Evolutionary conservation across 257 asterid genomes (phyloP).

Genomic region (Dorcoceras hygrometricum): DNA sequence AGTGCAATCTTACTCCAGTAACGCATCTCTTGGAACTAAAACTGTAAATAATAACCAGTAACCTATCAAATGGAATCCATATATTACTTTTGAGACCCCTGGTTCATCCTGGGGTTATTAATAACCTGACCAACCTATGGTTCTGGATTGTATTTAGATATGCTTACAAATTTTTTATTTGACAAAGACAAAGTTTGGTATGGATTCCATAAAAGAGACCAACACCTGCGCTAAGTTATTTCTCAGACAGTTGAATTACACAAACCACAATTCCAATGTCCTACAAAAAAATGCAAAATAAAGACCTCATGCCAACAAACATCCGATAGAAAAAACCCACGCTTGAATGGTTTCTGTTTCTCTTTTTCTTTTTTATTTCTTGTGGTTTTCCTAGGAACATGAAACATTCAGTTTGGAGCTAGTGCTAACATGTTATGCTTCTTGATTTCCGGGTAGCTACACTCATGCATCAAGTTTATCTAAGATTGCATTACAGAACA

Average conservation of each 20-base stretch:
- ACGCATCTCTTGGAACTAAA: constrained; percentile 15
- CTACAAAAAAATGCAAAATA: neutral
- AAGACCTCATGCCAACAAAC: constrained; percentile 16
- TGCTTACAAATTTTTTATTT: neutral
- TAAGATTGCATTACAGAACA: neutral
- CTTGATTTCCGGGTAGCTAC: neutral
- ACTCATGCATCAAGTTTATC: neutral
- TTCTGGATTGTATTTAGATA: constrained; percentile 2
- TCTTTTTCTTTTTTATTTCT: constrained; percentile 7
- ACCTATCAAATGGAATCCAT: neutral
- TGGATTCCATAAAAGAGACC: constrained; percentile 4
- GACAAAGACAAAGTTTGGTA: constrained; percentile 6
- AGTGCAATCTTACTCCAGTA: constrained; percentile 14
- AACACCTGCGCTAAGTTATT: neutral
- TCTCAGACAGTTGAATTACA: constrained; percentile 3
- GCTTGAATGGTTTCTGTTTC: neutral
- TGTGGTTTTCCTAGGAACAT: neutral
- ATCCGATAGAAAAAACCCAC: neutral
- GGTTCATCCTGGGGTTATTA: constrained; percentile 7
- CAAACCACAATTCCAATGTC: constrained; percentile 1
- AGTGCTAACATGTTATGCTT: neutral
- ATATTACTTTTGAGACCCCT: constrained; percentile 4
- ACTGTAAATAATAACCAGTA: constrained; percentile 2
- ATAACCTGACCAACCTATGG: constrained; percentile 17
- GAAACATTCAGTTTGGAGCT: neutral